These are phyloP conservation scores for Penicillium taxi DNA, from an alignment of 495 filamentous ascomycete species.

Conservation along the genomic window DNA sequence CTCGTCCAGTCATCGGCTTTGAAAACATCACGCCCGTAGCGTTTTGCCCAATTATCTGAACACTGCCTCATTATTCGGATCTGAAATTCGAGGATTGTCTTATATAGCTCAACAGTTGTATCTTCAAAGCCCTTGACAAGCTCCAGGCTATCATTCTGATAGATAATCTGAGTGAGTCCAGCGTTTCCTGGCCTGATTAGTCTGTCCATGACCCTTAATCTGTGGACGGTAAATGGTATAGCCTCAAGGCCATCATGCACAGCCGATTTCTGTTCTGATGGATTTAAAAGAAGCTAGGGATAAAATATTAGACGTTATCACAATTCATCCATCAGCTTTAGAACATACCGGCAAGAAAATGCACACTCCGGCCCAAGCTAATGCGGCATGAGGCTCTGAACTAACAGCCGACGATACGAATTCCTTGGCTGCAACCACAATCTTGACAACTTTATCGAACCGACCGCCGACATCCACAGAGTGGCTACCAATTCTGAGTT, in stretches of 20 bases:
- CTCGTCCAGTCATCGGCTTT: slow-evolving; percentile 4
- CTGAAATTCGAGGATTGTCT: slow-evolving; percentile 6
- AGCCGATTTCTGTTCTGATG: slow-evolving; percentile 3
- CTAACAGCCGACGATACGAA: slow-evolving; percentile 1
- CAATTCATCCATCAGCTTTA: not conserved
- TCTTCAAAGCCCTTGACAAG: slow-evolving; percentile 4
- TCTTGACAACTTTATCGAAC: slow-evolving; percentile 2
- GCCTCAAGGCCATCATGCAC: slow-evolving; percentile 2
- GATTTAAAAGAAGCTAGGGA: slow-evolving; percentile 6
- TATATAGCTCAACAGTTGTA: slow-evolving; percentile 1
- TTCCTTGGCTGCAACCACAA: slow-evolving; percentile 1
- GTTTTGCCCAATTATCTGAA: slow-evolving; percentile 3
- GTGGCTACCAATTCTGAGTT: not conserved
- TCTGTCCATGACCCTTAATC: slow-evolving; percentile 5
- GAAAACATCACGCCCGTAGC: slow-evolving; percentile 4
- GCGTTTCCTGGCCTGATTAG: slow-evolving; percentile 3
- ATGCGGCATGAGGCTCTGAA: slow-evolving; percentile 3
- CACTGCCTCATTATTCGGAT: slow-evolving; percentile 4
- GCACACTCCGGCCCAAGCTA: slow-evolving; percentile 7
- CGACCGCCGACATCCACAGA: not conserved
- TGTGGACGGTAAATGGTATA: slow-evolving; percentile 3
- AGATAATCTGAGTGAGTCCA: not conserved
- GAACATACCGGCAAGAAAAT: slow-evolving; percentile 7
- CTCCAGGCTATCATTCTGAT: slow-evolving; percentile 2
- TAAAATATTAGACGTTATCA: not conserved